Percentiles rank a stretch among this genome's conserved stretches.
Evolutionary conservation across 1,284 basidiomycete genomes (phyloP).

Genomic region (Porphyrellus sp.): DNA sequence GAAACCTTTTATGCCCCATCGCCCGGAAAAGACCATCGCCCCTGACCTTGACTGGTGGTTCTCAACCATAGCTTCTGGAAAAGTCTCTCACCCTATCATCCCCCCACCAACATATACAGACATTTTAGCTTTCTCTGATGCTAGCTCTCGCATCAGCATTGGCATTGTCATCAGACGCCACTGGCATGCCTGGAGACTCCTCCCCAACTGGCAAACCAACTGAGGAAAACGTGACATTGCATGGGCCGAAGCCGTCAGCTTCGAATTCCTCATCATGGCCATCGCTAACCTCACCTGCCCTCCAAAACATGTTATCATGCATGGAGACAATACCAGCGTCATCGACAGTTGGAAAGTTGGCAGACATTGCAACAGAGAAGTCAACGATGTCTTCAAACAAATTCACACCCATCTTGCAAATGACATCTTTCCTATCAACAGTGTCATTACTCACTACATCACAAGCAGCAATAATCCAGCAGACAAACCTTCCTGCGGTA

Average conservation of each 20-base stretch:
- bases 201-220: background rate
- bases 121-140: background rate
- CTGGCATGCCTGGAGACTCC: background rate
- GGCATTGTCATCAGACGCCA: background rate
- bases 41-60: background rate
- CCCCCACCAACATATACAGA: background rate
- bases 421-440: background rate
- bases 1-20: constrained; percentile 3
- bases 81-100: background rate
- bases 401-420: constrained; percentile 14
- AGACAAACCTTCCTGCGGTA: constrained; percentile 20
- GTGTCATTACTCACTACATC: background rate
- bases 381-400: constrained; percentile 26
- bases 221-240: constrained; percentile 8
- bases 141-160: constrained; percentile 1
- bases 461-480: constrained; percentile 19
- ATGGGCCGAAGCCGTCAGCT: constrained; percentile 11
- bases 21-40: background rate
- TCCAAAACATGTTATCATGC: constrained; percentile 19
- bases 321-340: constrained; percentile 39
- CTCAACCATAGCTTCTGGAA: background rate
- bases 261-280: constrained; percentile 30
- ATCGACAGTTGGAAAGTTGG: constrained; percentile 40
- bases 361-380: constrained; percentile 31
- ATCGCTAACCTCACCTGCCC: rapidly evolving